A percentile compares a stretch with the other conserved stretches of the same genome.
These are phyloP conservation scores for Arthonia radiata DNA, from an alignment of 495 filamentous ascomycete genomes.

Conservation along the genomic window DNA sequence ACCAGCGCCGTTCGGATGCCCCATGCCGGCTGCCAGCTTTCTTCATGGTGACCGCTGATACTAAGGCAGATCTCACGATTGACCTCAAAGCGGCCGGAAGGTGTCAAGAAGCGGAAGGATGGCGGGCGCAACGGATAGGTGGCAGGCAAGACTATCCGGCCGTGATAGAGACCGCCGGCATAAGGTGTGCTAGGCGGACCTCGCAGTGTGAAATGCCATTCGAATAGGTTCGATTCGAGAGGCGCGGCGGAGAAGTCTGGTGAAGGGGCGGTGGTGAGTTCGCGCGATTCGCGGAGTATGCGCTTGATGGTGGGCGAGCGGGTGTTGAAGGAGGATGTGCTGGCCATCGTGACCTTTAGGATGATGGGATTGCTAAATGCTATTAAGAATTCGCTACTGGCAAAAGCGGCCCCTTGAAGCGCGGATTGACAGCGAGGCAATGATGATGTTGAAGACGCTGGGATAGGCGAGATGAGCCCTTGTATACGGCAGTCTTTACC, in stretches of 20 bases:
- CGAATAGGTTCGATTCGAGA: constrained; percentile 72
- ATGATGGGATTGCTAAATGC: too few relatives aligned
- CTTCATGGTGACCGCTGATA: constrained; percentile 87
- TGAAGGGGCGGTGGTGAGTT: constrained; percentile 52
- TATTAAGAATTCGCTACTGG: too few relatives aligned
- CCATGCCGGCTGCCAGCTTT: constrained; percentile 97
- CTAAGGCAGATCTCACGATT: constrained; percentile 92
- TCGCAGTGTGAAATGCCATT: constrained; percentile 97
- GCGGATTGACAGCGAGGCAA: too few relatives aligned
- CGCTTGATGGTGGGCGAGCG: constrained; percentile 62
- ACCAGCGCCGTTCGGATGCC: constrained; percentile 61
- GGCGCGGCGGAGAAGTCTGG: constrained; percentile 63
- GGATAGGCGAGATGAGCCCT: too few relatives aligned
- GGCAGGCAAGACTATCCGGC: constrained; percentile 73
- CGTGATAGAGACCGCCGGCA: constrained; percentile 69
- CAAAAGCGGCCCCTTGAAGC: too few relatives aligned
- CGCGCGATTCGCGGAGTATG: constrained; percentile 65
- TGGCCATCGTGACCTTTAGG: too few relatives aligned
- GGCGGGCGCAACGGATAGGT: constrained; percentile 78
- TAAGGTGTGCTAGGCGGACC: constrained; percentile 69
- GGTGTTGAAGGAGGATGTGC: too few relatives aligned
- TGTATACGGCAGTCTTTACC: too few relatives aligned
- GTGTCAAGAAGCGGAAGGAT: constrained; percentile 80
- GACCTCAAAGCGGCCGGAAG: constrained; percentile 77
- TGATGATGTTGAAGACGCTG: too few relatives aligned